These are phyloP conservation scores for Tulasnella sp. DNA, from an alignment of 768 basidiomycete genomes.

Conservation along the genomic window DNA sequence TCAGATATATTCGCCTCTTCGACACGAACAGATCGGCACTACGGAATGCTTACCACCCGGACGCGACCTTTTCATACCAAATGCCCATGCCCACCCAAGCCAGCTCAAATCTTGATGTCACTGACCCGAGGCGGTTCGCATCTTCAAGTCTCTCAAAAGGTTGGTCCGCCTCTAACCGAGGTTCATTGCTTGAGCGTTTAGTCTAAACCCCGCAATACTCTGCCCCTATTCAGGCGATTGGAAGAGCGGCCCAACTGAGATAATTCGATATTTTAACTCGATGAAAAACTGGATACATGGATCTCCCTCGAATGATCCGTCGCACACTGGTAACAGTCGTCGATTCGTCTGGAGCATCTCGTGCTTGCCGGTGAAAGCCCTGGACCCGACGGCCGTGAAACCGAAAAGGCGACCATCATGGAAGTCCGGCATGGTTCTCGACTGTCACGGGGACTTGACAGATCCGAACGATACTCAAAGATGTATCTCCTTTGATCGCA, in stretches of 20 bases:
- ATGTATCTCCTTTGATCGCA: slow-evolving; percentile 9
- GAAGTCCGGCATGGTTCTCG: slow-evolving; percentile 1
- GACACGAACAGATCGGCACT: slow-evolving; percentile 5
- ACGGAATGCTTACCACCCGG: neutral
- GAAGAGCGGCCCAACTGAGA: neutral
- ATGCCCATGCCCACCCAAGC: neutral
- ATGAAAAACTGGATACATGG: slow-evolving; percentile 2
- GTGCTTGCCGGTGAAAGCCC: neutral
- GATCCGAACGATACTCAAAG: neutral
- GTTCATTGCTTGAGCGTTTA: neutral
- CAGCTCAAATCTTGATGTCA: neutral
- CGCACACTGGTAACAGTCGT: neutral
- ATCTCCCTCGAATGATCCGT: neutral
- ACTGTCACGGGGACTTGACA: slow-evolving; percentile 8
- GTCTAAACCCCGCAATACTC: neutral
- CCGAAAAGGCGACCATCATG: neutral
- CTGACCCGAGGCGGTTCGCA: neutral
- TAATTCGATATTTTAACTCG: neutral
- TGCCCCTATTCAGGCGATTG: neutral
- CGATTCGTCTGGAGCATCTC: slow-evolving; percentile 8
- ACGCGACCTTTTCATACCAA: slow-evolving; percentile 5
- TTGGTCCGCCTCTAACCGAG: neutral
- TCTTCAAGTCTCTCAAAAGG: neutral
- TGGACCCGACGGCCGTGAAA: neutral
- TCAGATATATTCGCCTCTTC: slow-evolving; percentile 8